Percentiles rank a stretch among this genome's conserved stretches.
Conservation (phyloP, 2,329 filamentous ascomycete species). For the Microdochium trichocladiopsis region DNA sequence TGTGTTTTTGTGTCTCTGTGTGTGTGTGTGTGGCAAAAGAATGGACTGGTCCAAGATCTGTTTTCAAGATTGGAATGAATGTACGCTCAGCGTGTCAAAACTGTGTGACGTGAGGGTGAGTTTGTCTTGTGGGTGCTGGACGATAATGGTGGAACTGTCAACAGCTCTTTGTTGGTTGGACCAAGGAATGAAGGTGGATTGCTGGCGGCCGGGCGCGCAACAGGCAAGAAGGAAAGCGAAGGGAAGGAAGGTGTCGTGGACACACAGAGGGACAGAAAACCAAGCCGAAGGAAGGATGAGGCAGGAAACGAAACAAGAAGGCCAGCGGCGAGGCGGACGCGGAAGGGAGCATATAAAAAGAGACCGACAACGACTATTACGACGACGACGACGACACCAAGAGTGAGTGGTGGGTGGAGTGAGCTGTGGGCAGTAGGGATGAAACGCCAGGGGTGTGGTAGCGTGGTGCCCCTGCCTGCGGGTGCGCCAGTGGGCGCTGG, state of each 20-base stretch:
- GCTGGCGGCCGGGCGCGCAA: neutral
- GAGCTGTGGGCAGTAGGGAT: neutral
- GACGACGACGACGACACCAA: too few relatives aligned
- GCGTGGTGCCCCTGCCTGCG: neutral
- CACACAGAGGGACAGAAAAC: neutral
- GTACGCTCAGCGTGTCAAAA: too few relatives aligned
- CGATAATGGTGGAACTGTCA: neutral
- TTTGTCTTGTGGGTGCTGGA: neutral
- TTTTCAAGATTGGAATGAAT: neutral
- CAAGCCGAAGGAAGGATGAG: neutral
- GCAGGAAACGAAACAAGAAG: neutral
- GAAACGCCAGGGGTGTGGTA: neutral
- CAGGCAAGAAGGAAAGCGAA: neutral
- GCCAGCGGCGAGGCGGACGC: neutral
- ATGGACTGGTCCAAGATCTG: neutral
- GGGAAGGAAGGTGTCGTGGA: neutral
- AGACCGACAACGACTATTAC: too few relatives aligned
- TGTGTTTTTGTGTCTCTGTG: neutral
- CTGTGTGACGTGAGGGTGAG: neutral
- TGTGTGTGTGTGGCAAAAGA: neutral
- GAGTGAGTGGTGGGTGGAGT: neutral
- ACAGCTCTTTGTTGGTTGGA: neutral
- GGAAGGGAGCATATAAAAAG: neutral
- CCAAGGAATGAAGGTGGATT: neutral
- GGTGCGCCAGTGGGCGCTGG: neutral